Conservation (phyloP, 768 basidiomycete genomes). For the Lanmaoa rubissima region DNA sequence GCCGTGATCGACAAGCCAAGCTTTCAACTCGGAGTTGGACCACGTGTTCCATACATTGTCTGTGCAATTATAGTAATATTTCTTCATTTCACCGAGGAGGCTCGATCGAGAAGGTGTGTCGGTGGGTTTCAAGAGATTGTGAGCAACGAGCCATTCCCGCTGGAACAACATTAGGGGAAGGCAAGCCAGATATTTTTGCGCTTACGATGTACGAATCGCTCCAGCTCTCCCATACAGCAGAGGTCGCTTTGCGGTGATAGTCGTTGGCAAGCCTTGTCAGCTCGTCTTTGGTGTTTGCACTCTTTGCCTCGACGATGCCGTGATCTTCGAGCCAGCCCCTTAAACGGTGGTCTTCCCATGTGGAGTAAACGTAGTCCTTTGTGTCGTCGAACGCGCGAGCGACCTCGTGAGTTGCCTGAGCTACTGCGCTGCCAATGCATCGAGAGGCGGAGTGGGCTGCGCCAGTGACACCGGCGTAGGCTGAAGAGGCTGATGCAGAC, state of each 20-base stretch:
- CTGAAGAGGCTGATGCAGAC: conserved; percentile 47
- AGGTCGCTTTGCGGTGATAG: conserved; percentile 58
- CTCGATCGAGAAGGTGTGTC: conserved; percentile 52
- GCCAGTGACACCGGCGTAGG: conserved; percentile 45
- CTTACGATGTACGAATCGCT: conserved; percentile 78
- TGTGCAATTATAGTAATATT: conserved; percentile 67
- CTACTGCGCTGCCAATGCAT: conserved; percentile 40
- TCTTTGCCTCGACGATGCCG: conserved; percentile 65
- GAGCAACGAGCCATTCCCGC: conserved; percentile 82
- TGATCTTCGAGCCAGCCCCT: conserved; percentile 72
- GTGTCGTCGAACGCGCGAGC: conserved; percentile 58
- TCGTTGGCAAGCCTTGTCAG: conserved; percentile 66
- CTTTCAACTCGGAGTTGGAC: conserved; percentile 73
- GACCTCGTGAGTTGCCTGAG: conserved; percentile 54
- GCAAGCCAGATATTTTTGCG: background rate
- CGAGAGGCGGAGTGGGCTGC: conserved; percentile 38
- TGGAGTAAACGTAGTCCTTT: conserved; percentile 86
- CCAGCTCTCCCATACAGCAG: conserved; percentile 83
- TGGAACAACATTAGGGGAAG: conserved; percentile 25
- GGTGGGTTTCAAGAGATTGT: conserved; percentile 66
- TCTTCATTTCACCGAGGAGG: conserved; percentile 65
- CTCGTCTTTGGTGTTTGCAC: conserved; percentile 55
- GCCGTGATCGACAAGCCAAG: conserved; percentile 76
- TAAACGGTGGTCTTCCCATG: conserved; percentile 82
- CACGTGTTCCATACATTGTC: conserved; percentile 64